Evolutionary conservation across 2,329 filamentous ascomycete species (phyloP), one percentile per base, ranked within the genome.

Genomic region (Phaeosphaeria sp.): DNA sequence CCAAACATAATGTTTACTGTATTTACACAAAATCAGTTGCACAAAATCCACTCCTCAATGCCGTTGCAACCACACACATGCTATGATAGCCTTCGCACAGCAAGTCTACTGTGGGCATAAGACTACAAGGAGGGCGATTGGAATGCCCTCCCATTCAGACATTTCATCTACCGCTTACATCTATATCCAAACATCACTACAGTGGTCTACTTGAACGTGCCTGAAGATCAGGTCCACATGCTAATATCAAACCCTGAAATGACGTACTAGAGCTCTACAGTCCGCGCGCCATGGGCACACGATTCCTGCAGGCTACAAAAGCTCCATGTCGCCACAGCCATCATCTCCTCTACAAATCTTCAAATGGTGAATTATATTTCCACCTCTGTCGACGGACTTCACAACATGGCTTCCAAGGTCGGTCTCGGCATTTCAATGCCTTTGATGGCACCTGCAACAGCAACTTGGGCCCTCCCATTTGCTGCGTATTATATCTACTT

Each of bases 401-500:
- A 46, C n/a, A 66, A 46, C 33, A 74, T 72, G 69, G 55, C 68
- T 23, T 64, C 62, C 48, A 73, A 71, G 54, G 55, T 77, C 51
- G 74, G 74, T 46, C 68, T 77, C 54, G 69, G 72, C 39, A 64
- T 73, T 39, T 65, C 72, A 30, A 60, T 74, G 64, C 72, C 68
- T 22, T 62, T 72, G 21, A 64, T 76, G 6, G 66, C 72, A 13
- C 74, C 74, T n/a, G 72, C 74, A 36, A 77, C 77, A 50, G 75
- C 77, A 59, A 71, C 72, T n/a, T 79, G 73, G 74, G 65, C 73
- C 30, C 66, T 74, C 33, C 79, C 80, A 21, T 80, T 82, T 57
- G 72, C 75, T 6, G 72, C 71, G 5, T 82, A 81, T 63, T 76
- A 79, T 50, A 46, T 76, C 49, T 73, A 80, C 60, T 75, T 82